A percentile compares a stretch with the other conserved stretches of the same genome.
phyloP scores from a whole-genome alignment of 768 basidiomycete species.

The Pleurotus platypus region DNA sequence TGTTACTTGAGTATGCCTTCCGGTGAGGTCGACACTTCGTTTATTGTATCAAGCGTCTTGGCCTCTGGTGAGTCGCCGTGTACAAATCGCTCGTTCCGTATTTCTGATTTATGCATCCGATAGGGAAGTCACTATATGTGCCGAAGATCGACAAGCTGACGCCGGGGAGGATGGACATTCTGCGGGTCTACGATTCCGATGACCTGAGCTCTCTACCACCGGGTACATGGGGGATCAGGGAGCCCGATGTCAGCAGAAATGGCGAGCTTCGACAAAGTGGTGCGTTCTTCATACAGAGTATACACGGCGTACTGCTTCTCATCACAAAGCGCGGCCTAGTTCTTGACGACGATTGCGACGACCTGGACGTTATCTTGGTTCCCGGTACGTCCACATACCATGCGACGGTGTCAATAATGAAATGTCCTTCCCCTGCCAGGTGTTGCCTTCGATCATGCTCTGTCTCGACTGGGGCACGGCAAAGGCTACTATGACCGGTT shows the following conservation, averaged over 20 bases:
- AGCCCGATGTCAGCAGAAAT: conserved; percentile 48
- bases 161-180: conserved; percentile 58
- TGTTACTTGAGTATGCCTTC: conserved; percentile 82
- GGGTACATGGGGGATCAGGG: conserved; percentile 75
- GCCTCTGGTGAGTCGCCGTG: conserved; percentile 38
- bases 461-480: conserved; percentile 75
- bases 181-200: conserved; percentile 53
- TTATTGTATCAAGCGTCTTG: conserved; percentile 50
- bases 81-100: background rate
- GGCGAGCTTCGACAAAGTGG: conserved; percentile 47
- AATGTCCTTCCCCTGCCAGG: conserved; percentile 32
- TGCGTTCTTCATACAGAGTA: conserved; percentile 24
- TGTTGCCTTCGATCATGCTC: conserved; percentile 67
- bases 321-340: conserved; percentile 20
- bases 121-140: conserved; percentile 68
- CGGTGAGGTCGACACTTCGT: conserved; percentile 61
- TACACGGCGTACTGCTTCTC: conserved; percentile 1
- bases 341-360: conserved; percentile 30
- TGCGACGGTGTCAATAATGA: background rate
- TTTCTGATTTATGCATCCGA: background rate
- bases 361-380: conserved; percentile 61
- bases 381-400: conserved; percentile 43
- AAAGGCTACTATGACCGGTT: conserved; percentile 84
- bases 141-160: conserved; percentile 52
- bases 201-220: conserved; percentile 56